Percentiles rank a stretch among this genome's conserved stretches.
Conservation (phyloP, 2,329 filamentous ascomycete genomes). For the Plectosphaerella cucumerina region DNA sequence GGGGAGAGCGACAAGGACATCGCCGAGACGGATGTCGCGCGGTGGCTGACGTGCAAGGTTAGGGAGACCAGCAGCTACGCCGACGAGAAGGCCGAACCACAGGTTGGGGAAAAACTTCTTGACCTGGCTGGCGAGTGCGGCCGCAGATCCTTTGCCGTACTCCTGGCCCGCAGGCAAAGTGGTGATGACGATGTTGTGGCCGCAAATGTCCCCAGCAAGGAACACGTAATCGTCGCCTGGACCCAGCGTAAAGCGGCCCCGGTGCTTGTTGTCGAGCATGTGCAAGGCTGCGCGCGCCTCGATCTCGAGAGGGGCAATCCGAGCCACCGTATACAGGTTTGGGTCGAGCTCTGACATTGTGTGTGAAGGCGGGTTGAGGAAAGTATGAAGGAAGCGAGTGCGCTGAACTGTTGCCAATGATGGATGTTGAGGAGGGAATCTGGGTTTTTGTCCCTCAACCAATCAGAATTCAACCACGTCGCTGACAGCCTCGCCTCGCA, state of each 20-base stretch:
- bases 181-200: slow-evolving; percentile 30
- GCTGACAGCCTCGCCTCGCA: too few relatives aligned
- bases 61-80: slow-evolving; percentile 29
- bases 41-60: slow-evolving; percentile 16
- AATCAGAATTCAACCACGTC: too few relatives aligned
- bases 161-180: slow-evolving; percentile 27
- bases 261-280: slow-evolving; percentile 26
- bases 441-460: too few relatives aligned
- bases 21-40: slow-evolving; percentile 31
- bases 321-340: slow-evolving; percentile 20
- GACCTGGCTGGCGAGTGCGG: slow-evolving; percentile 26
- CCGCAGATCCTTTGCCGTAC: slow-evolving; percentile 28
- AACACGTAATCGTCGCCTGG: slow-evolving; percentile 31
- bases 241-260: slow-evolving; percentile 22
- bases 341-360: too few relatives aligned
- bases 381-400: too few relatives aligned
- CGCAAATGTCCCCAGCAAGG: slow-evolving; percentile 26
- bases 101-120: slow-evolving; percentile 29
- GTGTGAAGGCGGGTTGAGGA: too few relatives aligned
- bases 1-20: slow-evolving; percentile 26
- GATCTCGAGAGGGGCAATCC: slow-evolving; percentile 32
- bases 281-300: slow-evolving; percentile 28
- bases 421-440: too few relatives aligned
- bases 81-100: slow-evolving; percentile 30
- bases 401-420: too few relatives aligned